phyloP scores from a whole-genome alignment of 2,329 filamentous ascomycete genomes.

The Shiraia bambusicola region DNA sequence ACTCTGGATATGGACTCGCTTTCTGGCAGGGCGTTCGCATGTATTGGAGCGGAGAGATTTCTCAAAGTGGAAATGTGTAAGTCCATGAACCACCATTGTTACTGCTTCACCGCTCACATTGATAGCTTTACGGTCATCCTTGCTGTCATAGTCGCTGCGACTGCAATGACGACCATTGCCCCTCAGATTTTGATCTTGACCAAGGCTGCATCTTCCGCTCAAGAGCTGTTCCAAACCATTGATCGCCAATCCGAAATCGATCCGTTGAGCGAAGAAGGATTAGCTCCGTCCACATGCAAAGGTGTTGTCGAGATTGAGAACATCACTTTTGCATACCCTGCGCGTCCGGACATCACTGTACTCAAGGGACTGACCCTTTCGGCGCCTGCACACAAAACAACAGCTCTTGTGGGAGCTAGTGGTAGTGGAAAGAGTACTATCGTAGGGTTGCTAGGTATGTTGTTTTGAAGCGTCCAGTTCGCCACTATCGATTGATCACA shows the following conservation, averaged over 20 bases:
- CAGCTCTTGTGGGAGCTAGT: slow-evolving; percentile 88
- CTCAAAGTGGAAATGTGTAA: slow-evolving; percentile 38
- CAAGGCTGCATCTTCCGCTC: slow-evolving; percentile 37
- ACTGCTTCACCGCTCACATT: not conserved
- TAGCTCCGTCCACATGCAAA: slow-evolving; percentile 20
- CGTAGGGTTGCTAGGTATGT: slow-evolving; percentile 63
- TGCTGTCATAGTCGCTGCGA: slow-evolving; percentile 48
- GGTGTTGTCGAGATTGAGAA: slow-evolving; percentile 71
- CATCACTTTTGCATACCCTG: slow-evolving; percentile 91
- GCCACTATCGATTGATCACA: slow-evolving; percentile 92
- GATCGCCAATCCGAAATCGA: slow-evolving; percentile 82
- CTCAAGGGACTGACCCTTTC: slow-evolving; percentile 78
- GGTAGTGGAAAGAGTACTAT: slow-evolving; percentile 95
- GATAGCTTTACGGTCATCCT: slow-evolving; percentile 34
- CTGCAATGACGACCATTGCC: slow-evolving; percentile 81
- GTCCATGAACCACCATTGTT: slow-evolving; percentile 1
- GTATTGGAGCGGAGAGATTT: slow-evolving; percentile 57
- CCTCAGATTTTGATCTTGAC: slow-evolving; percentile 76
- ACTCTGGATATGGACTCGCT: slow-evolving; percentile 50
- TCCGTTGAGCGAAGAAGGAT: slow-evolving; percentile 30
- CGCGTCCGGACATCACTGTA: slow-evolving; percentile 82
- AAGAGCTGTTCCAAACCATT: slow-evolving; percentile 57
- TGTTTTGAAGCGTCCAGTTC: slow-evolving; percentile 69
- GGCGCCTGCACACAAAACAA: slow-evolving; percentile 86
- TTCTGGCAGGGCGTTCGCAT: slow-evolving; percentile 58